Evolutionary conservation across 1,284 basidiomycete genomes (phyloP).

Genomic region (Bondarzewia mesenterica): DNA sequence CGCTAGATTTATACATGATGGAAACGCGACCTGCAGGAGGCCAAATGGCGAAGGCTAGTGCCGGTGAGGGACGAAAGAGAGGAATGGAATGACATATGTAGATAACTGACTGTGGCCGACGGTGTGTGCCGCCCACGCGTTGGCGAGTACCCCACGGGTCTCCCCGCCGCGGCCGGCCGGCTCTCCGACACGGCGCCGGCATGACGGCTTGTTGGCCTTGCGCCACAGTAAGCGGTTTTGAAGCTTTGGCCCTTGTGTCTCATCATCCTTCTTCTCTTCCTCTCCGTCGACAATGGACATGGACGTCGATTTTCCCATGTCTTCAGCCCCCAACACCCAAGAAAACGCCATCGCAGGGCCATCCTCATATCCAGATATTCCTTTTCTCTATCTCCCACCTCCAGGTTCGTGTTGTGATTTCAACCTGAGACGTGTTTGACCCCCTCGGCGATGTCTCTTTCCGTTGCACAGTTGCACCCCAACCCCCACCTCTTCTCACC

Average conservation of each 20-base stretch:
- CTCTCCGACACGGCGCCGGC: too few relatives aligned
- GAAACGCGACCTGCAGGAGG: background rate
- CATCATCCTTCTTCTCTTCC: background rate
- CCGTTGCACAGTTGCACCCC: constrained; percentile 31
- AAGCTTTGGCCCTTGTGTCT: background rate
- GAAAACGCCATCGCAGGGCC: constrained; percentile 3
- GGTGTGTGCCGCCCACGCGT: background rate
- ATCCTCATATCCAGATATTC: constrained; percentile 1
- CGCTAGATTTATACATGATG: background rate
- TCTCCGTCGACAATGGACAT: constrained; percentile 1
- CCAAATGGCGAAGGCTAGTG: background rate
- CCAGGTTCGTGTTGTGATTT: constrained; percentile 19
- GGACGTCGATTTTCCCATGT: background rate
- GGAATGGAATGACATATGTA: background rate
- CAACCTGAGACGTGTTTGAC: background rate
- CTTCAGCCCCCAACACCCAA: background rate
- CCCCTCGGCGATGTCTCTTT: background rate
- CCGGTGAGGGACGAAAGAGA: background rate
- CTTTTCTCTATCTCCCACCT: constrained; percentile 22
- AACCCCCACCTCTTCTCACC: constrained; percentile 40
- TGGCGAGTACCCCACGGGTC: too few relatives aligned
- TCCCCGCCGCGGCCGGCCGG: too few relatives aligned
- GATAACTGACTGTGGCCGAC: background rate
- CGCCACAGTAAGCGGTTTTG: too few relatives aligned
- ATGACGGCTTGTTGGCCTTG: too few relatives aligned